These are phyloP conservation scores for Phialemoniopsis sp. DNA, from an alignment of 2,329 filamentous ascomycete genomes.

Conservation along the genomic window DNA sequence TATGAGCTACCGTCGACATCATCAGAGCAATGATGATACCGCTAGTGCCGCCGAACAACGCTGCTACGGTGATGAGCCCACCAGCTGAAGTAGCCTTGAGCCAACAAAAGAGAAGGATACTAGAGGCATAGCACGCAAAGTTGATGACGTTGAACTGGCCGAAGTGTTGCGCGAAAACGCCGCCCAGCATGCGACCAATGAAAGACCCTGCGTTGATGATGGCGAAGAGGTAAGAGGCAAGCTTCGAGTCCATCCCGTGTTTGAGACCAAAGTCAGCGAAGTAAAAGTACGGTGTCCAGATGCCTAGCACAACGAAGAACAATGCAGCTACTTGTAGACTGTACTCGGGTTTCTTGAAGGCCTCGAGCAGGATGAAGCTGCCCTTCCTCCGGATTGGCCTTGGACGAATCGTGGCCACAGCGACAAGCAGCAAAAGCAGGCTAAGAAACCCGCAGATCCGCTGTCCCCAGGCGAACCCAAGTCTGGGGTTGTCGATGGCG, in stretches of 20 bases:
- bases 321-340: constrained; percentile 9
- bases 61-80: constrained; percentile 4
- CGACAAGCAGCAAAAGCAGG: constrained; percentile 30
- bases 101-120: constrained; percentile 8
- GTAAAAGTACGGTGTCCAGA: constrained; percentile 55
- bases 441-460: constrained; percentile 10
- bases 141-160: constrained; percentile 45
- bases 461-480: constrained; percentile 9
- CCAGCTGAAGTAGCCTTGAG: constrained; percentile 1
- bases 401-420: constrained; percentile 8
- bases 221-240: constrained; percentile 62
- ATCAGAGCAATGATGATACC: constrained; percentile 8
- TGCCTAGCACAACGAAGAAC: constrained; percentile 23
- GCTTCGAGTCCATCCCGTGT: constrained; percentile 41
- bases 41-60: constrained; percentile 7
- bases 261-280: constrained; percentile 54
- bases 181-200: constrained; percentile 51
- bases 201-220: constrained; percentile 61
- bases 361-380: constrained; percentile 27
- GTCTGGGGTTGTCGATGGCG: constrained; percentile 1
- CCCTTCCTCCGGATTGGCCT: constrained; percentile 1
- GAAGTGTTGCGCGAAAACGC: constrained; percentile 43
- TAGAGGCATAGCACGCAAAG: constrained; percentile 6
- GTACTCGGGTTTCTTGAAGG: constrained; percentile 12
- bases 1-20: no score